Evolutionary conservation across 2,329 filamentous ascomycete species (phyloP), one percentile per base, ranked within the genome.

Genomic region (Botrytis porri): DNA sequence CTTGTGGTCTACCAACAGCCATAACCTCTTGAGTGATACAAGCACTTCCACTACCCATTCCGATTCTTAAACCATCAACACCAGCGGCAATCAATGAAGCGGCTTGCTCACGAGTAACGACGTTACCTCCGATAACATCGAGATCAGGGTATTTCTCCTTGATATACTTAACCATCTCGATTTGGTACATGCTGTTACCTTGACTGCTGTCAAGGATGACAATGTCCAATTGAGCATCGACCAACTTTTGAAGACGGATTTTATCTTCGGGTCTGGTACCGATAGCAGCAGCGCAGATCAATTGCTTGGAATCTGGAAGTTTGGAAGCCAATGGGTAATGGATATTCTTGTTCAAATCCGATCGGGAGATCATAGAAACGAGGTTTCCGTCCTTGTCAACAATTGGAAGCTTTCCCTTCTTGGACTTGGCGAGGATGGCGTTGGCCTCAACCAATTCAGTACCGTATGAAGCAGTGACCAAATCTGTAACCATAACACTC

Each of bases 1-100:
- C 96, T 85, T 99, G 96, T 73, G 96, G 96, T 80, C 96, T 92
- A 74, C 97, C 96, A 67, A 99, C 95, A 78, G 96, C 96, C 96
- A 99, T 99, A 81, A 99, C 97, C 85, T 99, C 96, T 85, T 99
- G 96, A 73, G 96, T 99, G 80, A 99, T 99, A 84, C 96, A 99
- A 81, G 96, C 96, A 81, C 93, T 97, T 81, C 96, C 96, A 82
- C 94, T 97, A 78, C 96, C 96, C 96, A 99, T 99, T 82, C 96
- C 96, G 81, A 99, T 99, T 82, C 96, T 93, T 78, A 99, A 89
- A 82, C 96, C 97, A 82, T 99, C 96, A 74, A 93, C 95, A 82
- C 96, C 96, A 77, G 95, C 96, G 75, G 93, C 93, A 80, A 99
- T 98, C 78, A 99, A 86, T 75, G 88, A 86, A 70, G 97, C 96